Evolutionary conservation across 768 basidiomycete genomes (phyloP).

Genomic region (Daedaleopsis nitida): DNA sequence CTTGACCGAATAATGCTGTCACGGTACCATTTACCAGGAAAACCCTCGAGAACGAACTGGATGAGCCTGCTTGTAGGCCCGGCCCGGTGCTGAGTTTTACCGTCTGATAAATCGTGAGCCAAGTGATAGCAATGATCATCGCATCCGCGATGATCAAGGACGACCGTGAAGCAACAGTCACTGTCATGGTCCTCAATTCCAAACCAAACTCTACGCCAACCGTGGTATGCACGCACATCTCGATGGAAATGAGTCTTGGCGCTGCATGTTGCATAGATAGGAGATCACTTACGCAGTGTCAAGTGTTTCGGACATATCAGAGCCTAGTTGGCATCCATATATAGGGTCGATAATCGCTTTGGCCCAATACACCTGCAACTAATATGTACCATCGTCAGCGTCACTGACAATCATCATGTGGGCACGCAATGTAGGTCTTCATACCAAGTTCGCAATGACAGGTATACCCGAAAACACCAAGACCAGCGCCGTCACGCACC

Average conservation of each 20-base stretch:
- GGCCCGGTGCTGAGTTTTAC: neutral
- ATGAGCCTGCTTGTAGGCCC: too few relatives aligned
- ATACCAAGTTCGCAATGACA: neutral
- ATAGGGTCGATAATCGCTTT: neutral
- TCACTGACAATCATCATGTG: neutral
- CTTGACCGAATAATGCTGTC: neutral
- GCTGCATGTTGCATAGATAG: neutral
- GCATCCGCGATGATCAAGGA: neutral
- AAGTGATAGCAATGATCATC: neutral
- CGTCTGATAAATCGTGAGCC: neutral
- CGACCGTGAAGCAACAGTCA: neutral
- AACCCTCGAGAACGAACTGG: neutral
- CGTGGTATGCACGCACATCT: neutral
- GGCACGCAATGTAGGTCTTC: neutral
- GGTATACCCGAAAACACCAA: neutral
- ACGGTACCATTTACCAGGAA: neutral
- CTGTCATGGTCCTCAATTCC: neutral
- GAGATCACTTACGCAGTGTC: neutral
- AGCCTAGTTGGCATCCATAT: neutral
- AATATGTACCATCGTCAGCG: neutral
- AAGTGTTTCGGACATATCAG: neutral
- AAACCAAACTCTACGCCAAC: neutral
- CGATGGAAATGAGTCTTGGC: neutral
- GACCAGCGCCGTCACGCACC: neutral
- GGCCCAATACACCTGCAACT: neutral